phyloP scores from a whole-genome alignment of 768 basidiomycete species.

The Harrya chromipes region DNA sequence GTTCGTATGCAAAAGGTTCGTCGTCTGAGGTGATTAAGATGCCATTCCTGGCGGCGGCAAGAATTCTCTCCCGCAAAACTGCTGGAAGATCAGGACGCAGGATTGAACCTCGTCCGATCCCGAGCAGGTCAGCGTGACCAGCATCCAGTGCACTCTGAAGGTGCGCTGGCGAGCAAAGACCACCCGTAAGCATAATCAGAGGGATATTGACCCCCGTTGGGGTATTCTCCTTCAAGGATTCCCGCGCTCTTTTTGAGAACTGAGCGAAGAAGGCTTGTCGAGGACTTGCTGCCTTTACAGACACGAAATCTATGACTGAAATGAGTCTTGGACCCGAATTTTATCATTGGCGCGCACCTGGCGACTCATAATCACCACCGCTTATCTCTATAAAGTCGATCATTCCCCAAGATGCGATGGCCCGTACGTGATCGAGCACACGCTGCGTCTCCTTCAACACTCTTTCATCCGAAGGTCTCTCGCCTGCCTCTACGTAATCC shows the following conservation, averaged over 20 bases:
- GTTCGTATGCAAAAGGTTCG: conserved; percentile 40
- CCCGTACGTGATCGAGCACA: conserved; percentile 57
- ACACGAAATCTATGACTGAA: conserved; percentile 43
- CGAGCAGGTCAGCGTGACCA: conserved; percentile 68
- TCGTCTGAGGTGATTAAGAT: conserved; percentile 20
- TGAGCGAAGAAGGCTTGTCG: conserved; percentile 73
- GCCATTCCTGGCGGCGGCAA: background rate
- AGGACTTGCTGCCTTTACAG: conserved; percentile 15
- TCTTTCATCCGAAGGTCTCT: conserved; percentile 31
- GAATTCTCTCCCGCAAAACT: conserved; percentile 26
- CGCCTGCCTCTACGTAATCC: conserved; percentile 54
- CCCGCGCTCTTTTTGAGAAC: conserved; percentile 59
- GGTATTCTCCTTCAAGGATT: conserved; percentile 37
- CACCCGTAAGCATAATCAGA: conserved; percentile 77
- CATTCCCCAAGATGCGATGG: conserved; percentile 59
- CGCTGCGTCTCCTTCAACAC: conserved; percentile 27
- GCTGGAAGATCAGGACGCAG: conserved; percentile 59
- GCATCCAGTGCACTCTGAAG: conserved; percentile 51
- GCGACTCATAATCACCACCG: conserved; percentile 82
- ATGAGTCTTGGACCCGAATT: background rate
- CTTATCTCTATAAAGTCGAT: conserved; percentile 88
- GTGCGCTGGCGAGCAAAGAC: conserved; percentile 58
- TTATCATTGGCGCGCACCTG: conserved; percentile 42
- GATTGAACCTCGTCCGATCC: conserved; percentile 68
- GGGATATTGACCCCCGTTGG: conserved; percentile 37